Conservation (phyloP, 1,284 basidiomycete genomes). For the Schizophyllum amplum region DNA sequence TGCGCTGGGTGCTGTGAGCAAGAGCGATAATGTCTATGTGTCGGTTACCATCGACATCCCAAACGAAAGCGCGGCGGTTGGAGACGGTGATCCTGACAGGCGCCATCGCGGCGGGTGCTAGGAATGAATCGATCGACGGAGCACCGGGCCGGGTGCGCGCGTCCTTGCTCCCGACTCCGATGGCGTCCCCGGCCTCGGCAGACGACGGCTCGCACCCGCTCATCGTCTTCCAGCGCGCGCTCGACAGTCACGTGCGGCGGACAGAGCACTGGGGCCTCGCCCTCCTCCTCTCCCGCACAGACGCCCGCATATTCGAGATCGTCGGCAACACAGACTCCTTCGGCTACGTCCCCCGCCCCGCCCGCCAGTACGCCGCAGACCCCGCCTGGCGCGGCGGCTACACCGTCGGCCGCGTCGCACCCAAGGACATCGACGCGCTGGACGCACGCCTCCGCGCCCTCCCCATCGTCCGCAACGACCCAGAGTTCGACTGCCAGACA, state of each 20-base stretch:
- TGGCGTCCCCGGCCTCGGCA: neutral
- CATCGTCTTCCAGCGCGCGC: conserved; percentile 22
- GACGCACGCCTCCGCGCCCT: conserved; percentile 14
- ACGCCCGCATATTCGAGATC: conserved; percentile 18
- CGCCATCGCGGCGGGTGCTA: too few relatives aligned
- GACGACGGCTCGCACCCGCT: conserved; percentile 11
- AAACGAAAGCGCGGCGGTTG: conserved; percentile 66
- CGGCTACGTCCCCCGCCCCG: conserved; percentile 16
- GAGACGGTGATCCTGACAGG: conserved; percentile 42
- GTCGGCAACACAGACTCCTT: conserved; percentile 21
- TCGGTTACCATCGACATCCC: conserved; percentile 65
- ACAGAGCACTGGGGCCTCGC: conserved; percentile 23
- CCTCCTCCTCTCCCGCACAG: conserved; percentile 14
- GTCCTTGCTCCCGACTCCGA: conserved; percentile 9
- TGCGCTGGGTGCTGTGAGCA: conserved; percentile 24
- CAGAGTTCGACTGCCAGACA: conserved; percentile 18
- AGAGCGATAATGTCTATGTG: neutral
- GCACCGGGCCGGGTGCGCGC: too few relatives aligned
- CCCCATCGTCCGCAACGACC: conserved; percentile 14
- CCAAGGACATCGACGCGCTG: conserved; percentile 15
- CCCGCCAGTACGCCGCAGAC: conserved; percentile 7
- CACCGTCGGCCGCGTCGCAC: conserved; percentile 18
- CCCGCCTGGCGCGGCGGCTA: conserved; percentile 19
- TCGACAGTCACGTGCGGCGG: conserved; percentile 19
- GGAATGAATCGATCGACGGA: too few relatives aligned